Evolutionary conservation across 305 asterid genomes (phyloP).

Genomic region (Fraxinus velutina): DNA sequence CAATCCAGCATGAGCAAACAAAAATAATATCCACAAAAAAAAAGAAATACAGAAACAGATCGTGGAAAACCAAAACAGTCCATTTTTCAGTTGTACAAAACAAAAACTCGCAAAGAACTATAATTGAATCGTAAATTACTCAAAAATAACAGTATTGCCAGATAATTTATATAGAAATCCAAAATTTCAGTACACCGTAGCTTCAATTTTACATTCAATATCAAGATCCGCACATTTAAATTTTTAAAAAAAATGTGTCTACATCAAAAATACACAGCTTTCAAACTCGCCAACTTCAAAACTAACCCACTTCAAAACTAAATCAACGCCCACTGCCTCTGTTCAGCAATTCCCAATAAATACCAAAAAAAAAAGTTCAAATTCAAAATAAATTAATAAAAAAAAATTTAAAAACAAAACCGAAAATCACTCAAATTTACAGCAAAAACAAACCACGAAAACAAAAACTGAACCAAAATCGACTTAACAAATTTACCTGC

Average conservation of each 20-base stretch:
- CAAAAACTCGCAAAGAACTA: neutral
- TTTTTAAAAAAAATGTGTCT: neutral
- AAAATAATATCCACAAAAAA: neutral
- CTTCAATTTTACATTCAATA: slow-evolving; percentile 9
- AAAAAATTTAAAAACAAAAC: slow-evolving; percentile 4
- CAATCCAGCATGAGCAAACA: slow-evolving; percentile 5
- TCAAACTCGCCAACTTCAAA: slow-evolving; percentile 13
- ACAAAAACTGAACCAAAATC: neutral
- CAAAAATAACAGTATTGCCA: neutral
- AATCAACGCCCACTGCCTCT: slow-evolving; percentile 8
- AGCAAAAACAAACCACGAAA: slow-evolving; percentile 6
- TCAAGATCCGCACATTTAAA: neutral
- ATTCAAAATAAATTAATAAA: slow-evolving; percentile 14
- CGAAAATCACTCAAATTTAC: slow-evolving; percentile 13
- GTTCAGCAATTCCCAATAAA: slow-evolving; percentile 4
- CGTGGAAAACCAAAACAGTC: neutral
- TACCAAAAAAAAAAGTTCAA: neutral
- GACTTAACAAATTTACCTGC: neutral
- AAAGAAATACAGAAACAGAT: neutral
- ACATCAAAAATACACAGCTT: slow-evolving; percentile 19
- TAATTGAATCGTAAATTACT: slow-evolving; percentile 13
- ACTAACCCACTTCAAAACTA: slow-evolving; percentile 7
- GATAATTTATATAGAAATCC: slow-evolving; percentile 3
- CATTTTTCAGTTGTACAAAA: neutral
- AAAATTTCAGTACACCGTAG: slow-evolving; percentile 12